Evolutionary conservation across 1,284 basidiomycete species (phyloP).

Genomic region (Pseudozyma flocculosa): DNA sequence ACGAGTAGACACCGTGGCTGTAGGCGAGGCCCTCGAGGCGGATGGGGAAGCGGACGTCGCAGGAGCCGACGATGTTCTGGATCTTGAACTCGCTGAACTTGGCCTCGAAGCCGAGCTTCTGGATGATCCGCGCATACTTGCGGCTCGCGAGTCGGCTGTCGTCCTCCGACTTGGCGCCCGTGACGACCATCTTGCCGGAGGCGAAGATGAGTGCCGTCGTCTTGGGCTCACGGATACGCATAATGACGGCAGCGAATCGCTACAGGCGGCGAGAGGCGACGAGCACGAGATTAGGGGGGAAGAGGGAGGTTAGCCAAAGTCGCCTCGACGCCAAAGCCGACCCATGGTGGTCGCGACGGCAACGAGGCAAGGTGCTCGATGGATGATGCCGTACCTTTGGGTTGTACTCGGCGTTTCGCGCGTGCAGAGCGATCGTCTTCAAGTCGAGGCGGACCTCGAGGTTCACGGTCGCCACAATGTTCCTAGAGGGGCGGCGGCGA

Average conservation of each 20-base stretch:
- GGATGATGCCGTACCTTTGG: constrained; percentile 72
- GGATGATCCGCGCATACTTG: constrained; percentile 98
- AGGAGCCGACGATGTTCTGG: constrained; percentile 94
- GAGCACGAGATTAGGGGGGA: constrained; percentile 43
- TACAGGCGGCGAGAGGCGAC: constrained; percentile 66
- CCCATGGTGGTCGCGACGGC: no score
- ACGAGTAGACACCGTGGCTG: constrained; percentile 96
- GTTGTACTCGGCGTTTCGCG: constrained; percentile 98
- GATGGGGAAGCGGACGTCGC: constrained; percentile 99
- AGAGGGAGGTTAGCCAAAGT: neutral
- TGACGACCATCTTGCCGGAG: constrained; percentile 99
- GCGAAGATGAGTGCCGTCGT: constrained; percentile 99
- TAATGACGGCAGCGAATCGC: constrained; percentile 99
- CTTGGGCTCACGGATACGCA: constrained; percentile 99
- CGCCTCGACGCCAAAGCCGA: no score
- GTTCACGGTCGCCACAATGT: constrained; percentile 99
- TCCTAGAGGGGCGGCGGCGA: constrained; percentile 62
- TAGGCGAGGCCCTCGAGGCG: constrained; percentile 96
- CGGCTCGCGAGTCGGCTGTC: constrained; percentile 94
- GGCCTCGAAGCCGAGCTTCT: constrained; percentile 98
- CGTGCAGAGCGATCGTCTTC: constrained; percentile 97
- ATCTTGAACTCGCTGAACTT: constrained; percentile 99
- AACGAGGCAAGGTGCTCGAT: neutral
- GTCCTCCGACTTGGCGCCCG: constrained; percentile 98
- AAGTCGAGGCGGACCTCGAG: constrained; percentile 93